Evolutionary conservation across 768 basidiomycete genomes (phyloP).

Genomic region (Suillus subaureus): DNA sequence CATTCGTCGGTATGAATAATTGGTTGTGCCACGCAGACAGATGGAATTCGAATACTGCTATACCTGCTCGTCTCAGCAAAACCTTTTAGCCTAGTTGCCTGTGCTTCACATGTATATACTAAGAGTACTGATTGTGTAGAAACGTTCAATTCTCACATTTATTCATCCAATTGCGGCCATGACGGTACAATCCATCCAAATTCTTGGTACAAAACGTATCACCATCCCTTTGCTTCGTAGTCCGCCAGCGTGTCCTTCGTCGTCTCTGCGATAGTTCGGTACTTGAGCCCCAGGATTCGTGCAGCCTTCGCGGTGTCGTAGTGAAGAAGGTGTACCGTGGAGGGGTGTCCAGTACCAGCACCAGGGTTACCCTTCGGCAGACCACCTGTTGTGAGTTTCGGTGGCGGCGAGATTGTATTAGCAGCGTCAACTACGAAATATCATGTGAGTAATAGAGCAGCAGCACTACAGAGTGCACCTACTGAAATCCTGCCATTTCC

Average conservation of each 20-base stretch:
- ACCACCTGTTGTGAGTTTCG: constrained; percentile 26
- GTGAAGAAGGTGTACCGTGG: constrained; percentile 26
- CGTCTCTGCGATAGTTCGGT: constrained; percentile 41
- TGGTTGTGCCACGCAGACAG: too few relatives aligned
- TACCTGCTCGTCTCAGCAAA: not conserved
- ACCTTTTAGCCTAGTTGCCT: not conserved
- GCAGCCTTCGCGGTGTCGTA: constrained; percentile 42
- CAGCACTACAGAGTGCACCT: not conserved
- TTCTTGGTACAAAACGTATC: not conserved
- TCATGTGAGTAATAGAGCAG: not conserved
- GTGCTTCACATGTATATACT: not conserved
- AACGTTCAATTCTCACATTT: not conserved
- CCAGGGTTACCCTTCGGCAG: constrained; percentile 39
- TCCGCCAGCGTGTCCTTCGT: constrained; percentile 44
- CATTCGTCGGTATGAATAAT: too few relatives aligned
- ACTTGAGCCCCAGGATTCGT: constrained; percentile 45
- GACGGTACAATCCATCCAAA: not conserved
- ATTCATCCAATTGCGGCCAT: not conserved
- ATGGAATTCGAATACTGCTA: too few relatives aligned
- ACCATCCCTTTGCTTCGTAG: constrained; percentile 48
- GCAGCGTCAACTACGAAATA: constrained; percentile 38
- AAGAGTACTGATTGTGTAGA: not conserved
- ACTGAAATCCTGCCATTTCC: constrained; percentile 37
- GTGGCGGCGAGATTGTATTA: constrained; percentile 34
- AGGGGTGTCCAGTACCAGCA: constrained; percentile 27